Base-by-base conservation (phyloP, 495 filamentous ascomycete genomes). In the Hyaloscypha variabilis region DNA sequence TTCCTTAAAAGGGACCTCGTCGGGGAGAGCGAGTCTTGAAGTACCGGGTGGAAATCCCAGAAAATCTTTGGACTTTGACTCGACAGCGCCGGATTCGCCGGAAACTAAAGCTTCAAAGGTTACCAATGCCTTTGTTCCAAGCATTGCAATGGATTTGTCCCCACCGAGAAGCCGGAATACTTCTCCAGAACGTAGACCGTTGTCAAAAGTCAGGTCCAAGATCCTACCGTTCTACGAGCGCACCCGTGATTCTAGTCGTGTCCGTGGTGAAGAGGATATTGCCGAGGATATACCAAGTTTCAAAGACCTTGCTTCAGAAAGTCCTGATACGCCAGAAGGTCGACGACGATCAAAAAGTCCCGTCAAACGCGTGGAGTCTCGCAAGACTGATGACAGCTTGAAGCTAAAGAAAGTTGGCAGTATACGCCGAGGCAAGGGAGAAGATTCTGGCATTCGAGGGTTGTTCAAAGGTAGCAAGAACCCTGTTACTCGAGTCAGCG, bases 401-500 rank as follows among this genome's bases (percentile, higher is more conserved):
- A 66, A 62, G 52, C 30, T 54, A 23, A 67, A 36, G 39, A 65
- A 63, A 53, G 28, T 57, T 26, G 39, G 59, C 1, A 69, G 68
- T 54, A 26, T 66, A 42, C 31, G 73, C 53, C 63, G 68, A 72
- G 31, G 23, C 13, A 58, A 73, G 62, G 30, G 65, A 60, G 65
- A 68, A 59, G 51, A 73, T 24, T 13, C 56, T 26, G 72, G 68
- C 24, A 70, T 86, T 14, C 77, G 78, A 46, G 83, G 83, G 8
- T 79, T 87, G 19, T 77, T 87, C 65, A 87, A 87, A 73, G 80
- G 75, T 79, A 21, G 81, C 84, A n/a, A 83, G 79, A 84, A 81
- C 64, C 84, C 87, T 66, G 84, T 88, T 1, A 79, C 81, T 0
- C 83, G 80, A 71, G 82, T 88, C 60, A 83, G 85, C 26, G 83